Evolutionary conservation across 768 basidiomycete genomes (phyloP).

Genomic region (Porphyrellus cyaneotinctus): DNA sequence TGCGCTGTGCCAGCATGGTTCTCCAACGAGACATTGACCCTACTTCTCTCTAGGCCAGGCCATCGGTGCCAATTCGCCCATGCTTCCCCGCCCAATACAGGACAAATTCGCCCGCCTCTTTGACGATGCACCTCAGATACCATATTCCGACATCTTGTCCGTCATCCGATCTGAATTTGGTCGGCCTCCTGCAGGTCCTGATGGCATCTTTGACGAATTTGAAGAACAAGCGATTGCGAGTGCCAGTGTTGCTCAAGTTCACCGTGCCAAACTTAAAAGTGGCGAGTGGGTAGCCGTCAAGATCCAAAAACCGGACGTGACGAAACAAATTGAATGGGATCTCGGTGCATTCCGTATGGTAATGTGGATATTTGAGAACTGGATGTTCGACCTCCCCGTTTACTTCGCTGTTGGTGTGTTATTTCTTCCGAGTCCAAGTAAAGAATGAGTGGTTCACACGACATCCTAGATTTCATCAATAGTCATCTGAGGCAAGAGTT

Average conservation of each 20-base stretch:
- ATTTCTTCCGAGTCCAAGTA: background rate
- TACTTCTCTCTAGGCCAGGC: conserved; percentile 51
- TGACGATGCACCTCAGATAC: conserved; percentile 84
- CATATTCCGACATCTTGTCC: conserved; percentile 60
- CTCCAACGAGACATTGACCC: background rate
- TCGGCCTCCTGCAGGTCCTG: conserved; percentile 56
- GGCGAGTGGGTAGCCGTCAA: conserved; percentile 86
- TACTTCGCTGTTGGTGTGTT: conserved; percentile 71
- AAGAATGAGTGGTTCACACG: background rate
- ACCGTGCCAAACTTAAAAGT: conserved; percentile 59
- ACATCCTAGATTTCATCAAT: conserved; percentile 62
- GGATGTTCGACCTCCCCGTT: conserved; percentile 82
- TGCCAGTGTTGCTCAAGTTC: conserved; percentile 92
- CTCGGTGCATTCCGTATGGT: conserved; percentile 63
- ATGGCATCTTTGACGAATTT: conserved; percentile 75
- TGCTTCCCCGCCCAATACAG: conserved; percentile 81
- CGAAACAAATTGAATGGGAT: conserved; percentile 84
- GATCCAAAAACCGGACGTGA: conserved; percentile 85
- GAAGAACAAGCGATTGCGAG: conserved; percentile 76
- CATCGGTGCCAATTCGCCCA: conserved; percentile 79
- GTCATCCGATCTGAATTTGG: conserved; percentile 73
- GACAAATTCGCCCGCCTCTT: conserved; percentile 79
- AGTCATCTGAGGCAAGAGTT: conserved; percentile 81
- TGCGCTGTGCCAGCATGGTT: conserved; percentile 15
- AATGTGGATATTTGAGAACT: conserved; percentile 77